phyloP scores from a whole-genome alignment of 495 filamentous ascomycete genomes.

The Cercophora sp. region DNA sequence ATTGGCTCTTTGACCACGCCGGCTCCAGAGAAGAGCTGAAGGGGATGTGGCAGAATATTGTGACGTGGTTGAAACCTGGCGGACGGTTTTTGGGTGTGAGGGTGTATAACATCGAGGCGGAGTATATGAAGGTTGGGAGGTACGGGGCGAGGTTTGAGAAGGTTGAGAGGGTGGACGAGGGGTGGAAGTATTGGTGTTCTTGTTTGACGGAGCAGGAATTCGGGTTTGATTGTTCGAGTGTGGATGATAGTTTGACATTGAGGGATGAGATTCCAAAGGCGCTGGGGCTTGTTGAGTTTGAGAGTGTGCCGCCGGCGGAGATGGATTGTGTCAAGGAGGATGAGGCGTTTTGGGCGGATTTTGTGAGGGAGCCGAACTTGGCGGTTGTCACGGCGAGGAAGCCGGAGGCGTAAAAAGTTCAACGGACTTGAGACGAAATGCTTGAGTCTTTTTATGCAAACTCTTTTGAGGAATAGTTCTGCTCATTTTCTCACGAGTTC shows the following conservation, averaged over 20 bases:
- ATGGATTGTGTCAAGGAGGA: slow-evolving; percentile 20
- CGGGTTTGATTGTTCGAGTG: slow-evolving; percentile 14
- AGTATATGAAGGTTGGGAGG: slow-evolving; percentile 8
- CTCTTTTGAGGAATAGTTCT: too few species aligned
- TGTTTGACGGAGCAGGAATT: slow-evolving; percentile 11
- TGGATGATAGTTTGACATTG: slow-evolving; percentile 9
- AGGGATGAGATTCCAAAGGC: slow-evolving; percentile 13
- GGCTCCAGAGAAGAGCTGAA: slow-evolving; percentile 16
- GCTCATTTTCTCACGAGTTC: too few species aligned
- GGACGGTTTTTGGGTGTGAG: slow-evolving; percentile 24
- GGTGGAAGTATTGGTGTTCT: slow-evolving; percentile 10
- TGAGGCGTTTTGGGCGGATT: slow-evolving; percentile 23
- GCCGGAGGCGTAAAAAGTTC: too few species aligned
- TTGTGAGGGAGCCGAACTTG: slow-evolving; percentile 20
- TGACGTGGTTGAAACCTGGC: slow-evolving; percentile 23
- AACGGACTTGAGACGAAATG: too few species aligned
- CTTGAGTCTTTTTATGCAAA: too few species aligned
- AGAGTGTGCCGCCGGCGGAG: slow-evolving; percentile 18
- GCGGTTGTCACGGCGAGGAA: slow-evolving; percentile 28
- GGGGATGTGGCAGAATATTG: slow-evolving; percentile 31
- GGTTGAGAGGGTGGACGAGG: slow-evolving; percentile 20
- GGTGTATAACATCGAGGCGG: slow-evolving; percentile 7
- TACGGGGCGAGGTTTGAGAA: slow-evolving; percentile 20
- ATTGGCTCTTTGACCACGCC: slow-evolving; percentile 30
- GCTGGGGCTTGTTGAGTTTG: slow-evolving; percentile 19